Conservation (phyloP, 768 basidiomycete species). For the Mycena epipterygia region DNA sequence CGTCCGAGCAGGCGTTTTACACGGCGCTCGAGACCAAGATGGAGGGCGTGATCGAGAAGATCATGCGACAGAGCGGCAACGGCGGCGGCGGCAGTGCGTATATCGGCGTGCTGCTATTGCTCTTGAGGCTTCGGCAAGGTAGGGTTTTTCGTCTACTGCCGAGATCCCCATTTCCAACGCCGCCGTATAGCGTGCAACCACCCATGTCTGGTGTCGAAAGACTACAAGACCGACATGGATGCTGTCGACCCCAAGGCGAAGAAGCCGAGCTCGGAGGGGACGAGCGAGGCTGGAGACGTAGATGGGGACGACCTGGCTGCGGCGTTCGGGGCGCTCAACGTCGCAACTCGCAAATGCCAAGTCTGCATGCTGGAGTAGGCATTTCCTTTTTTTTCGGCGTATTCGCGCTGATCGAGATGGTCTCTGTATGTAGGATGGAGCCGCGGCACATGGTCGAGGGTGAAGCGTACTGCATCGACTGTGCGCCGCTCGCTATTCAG, state of each 20-base stretch:
- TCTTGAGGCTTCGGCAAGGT: conserved; percentile 94
- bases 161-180: neutral
- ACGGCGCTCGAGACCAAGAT: conserved; percentile 76
- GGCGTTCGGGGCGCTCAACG: conserved; percentile 78
- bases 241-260: conserved; percentile 79
- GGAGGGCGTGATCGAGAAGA: conserved; percentile 74
- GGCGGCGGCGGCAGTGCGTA: conserved; percentile 70
- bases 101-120: conserved; percentile 76
- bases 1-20: conserved; percentile 87
- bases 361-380: conserved; percentile 82
- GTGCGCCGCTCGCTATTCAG: conserved; percentile 65
- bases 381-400: neutral
- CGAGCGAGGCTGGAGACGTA: conserved; percentile 63
- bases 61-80: conserved; percentile 64
- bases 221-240: conserved; percentile 79
- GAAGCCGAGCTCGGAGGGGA: conserved; percentile 47
- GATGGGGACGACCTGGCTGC: conserved; percentile 83
- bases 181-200: conserved; percentile 86
- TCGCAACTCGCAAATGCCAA: conserved; percentile 76
- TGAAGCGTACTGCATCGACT: conserved; percentile 70
- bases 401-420: conserved; percentile 6
- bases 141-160: conserved; percentile 13
- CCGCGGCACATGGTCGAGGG: conserved; percentile 53
- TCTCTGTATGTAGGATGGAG: conserved; percentile 52
- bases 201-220: conserved; percentile 84